Evolutionary conservation across 345 rosid species (phyloP), one percentile per base, ranked within the genome.

Genomic region (Hibiscus trionum): DNA sequence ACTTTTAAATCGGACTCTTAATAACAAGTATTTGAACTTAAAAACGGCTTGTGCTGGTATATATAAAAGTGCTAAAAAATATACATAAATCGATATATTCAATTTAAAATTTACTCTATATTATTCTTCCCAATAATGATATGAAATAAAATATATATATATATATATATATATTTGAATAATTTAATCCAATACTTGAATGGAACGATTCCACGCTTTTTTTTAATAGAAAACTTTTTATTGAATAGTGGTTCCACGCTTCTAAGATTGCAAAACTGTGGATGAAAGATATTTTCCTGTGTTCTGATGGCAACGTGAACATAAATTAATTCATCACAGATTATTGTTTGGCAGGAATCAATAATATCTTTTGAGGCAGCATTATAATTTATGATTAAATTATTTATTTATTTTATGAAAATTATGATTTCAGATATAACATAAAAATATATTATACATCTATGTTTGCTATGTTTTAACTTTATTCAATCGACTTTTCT

Each of bases 221-320:
- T n/a, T n/a, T n/a, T n/a, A n/a, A n/a, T n/a, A n/a, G n/a, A n/a
- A n/a, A n/a, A n/a, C n/a, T n/a, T n/a, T n/a, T n/a, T n/a, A n/a
- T n/a, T n/a, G n/a, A n/a, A n/a, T n/a, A n/a, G n/a, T n/a, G 33
- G 33, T 29, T 29, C 49, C 57, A 46, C 24, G 71, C 59, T 68
- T 49, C 71, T 29, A 50, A 68, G 44, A 52, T 29, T 26, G 15
- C 24, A 27, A 50, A 68, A 68, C 71, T 31, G 16, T 50, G 71
- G 71, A 68, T 68, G 59, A 52, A 27, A 52, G 39, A 15, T 7
- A 15, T 19, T 27, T 68, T 68, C 60, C 44, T 68, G 59, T 68
- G 71, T 68, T 68, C 71, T 44, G 71, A 50, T 50, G 59, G 59
- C 71, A 50, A 50, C 71, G 15, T 68, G 60, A 31, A 68, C 71